Base-by-base conservation (phyloP, 2,329 filamentous ascomycete genomes). In the Sporothrix pallida region DNA sequence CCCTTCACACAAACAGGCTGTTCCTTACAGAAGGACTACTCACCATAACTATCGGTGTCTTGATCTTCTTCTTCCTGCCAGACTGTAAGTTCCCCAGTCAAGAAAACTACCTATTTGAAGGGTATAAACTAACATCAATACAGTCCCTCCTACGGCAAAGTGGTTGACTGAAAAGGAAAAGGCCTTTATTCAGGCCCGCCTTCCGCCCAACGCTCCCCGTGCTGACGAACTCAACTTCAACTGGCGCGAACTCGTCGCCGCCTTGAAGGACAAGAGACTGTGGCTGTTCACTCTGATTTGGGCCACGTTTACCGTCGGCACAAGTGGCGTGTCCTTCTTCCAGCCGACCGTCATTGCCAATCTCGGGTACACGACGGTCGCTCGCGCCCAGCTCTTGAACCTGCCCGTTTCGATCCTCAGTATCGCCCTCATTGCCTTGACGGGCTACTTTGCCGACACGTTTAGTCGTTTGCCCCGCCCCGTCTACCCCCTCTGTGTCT, bases 41-140 rank as follows among this genome's bases (percentile, higher is more conserved):
- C 13, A 88, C 86, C 0, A 79, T 88, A 8, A 69, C 85, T 1
- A 65, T 86, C 0, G 85, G 86, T 8, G 77, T 86, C 3, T 77
- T 82, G 5, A 83, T 88, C 13, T 88, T 85, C 80, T 87, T 89
- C 70, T 72, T 86, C 0, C 80, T 89, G 0, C 87, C 87, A 0
- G 86, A 89, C 75, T 88, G 84, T 86, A 78, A 76, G 81, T 73
- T n/a, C 20, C 20, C 1, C 17, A n/a, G 12, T 48, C 0, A 23
- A 8, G 20, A 10, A 26, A 15, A 60, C 23, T 71, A 68, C 52
- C 1, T 6, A 31, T n/a, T 20, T 52, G 42, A 7, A n/a, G 3
- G 3, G 6, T 9, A 26, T 20, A 10, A 8, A 6, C 42, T 46
- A 31, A 54, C 50, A 23, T 9, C 26, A 8, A 12, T 20, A 15